These are phyloP conservation scores for Candida caryicola DNA, from an alignment of 805 yeast genomes.

Conservation along the genomic window DNA sequence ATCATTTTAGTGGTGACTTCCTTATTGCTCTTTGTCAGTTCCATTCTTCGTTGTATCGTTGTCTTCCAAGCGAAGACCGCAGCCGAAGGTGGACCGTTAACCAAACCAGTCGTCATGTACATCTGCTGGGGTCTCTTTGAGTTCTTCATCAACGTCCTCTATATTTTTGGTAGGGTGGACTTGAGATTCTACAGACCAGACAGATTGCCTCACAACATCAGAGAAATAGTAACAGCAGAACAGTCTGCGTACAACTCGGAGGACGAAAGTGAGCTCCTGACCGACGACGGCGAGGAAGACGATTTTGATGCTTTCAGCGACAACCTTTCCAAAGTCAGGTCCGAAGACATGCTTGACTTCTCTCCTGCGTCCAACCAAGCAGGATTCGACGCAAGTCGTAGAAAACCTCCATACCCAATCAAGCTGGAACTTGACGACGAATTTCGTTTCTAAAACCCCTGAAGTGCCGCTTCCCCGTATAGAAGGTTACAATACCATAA, in stretches of 20 bases:
- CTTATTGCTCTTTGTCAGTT: conserved; percentile 47
- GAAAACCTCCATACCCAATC: neutral
- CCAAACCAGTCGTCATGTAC: conserved; percentile 59
- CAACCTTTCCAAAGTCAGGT: neutral
- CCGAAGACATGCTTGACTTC: conserved; percentile 3
- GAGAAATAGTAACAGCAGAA: conserved; percentile 42
- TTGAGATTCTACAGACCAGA: conserved; percentile 81
- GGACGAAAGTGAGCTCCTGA: conserved; percentile 6
- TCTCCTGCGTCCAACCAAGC: neutral
- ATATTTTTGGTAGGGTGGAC: conserved; percentile 65
- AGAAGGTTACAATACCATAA: no score
- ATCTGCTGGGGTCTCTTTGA: conserved; percentile 69
- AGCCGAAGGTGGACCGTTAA: conserved; percentile 15
- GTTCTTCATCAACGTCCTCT: conserved; percentile 51
- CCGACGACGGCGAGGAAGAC: conserved; percentile 1
- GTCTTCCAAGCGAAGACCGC: conserved; percentile 33
- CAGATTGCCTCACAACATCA: conserved; percentile 38
- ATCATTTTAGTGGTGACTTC: conserved; percentile 46
- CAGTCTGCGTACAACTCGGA: conserved; percentile 22
- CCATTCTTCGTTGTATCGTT: conserved; percentile 50
- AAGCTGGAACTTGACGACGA: conserved; percentile 4
- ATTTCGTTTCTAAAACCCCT: conserved; percentile 8
- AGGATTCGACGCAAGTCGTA: neutral
- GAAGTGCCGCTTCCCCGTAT: no score
- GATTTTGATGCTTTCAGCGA: neutral